Evolutionary conservation across 2,329 filamentous ascomycete genomes (phyloP).

Genomic region (Penicillium sp.): DNA sequence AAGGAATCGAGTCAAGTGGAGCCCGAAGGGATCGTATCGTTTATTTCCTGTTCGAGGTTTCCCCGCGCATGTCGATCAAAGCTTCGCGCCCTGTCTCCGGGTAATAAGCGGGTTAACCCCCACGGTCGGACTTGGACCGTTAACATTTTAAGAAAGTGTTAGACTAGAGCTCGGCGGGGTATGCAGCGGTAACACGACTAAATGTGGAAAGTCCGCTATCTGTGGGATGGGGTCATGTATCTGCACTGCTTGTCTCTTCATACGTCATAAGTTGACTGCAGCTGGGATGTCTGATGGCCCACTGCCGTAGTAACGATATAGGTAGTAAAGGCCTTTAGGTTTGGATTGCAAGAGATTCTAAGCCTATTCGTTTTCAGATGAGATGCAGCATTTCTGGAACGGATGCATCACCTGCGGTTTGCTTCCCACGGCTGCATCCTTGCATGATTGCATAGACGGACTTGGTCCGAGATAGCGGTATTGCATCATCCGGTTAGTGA

Average conservation of each 20-base stretch:
- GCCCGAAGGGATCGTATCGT: conserved; percentile 2
- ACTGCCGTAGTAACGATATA: no score
- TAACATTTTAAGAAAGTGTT: not conserved
- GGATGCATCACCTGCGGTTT: not conserved
- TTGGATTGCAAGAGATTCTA: not conserved
- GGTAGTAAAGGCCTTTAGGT: no score
- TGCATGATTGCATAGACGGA: not conserved
- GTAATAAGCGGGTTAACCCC: conserved; percentile 2
- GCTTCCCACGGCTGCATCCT: not conserved
- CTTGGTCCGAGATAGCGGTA: not conserved
- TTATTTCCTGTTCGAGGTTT: conserved; percentile 3
- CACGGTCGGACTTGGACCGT: not conserved
- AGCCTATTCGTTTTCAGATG: not conserved
- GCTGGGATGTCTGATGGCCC: not conserved
- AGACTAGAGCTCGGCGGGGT: not conserved
- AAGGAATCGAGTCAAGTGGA: conserved; percentile 3
- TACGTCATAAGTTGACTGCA: not conserved
- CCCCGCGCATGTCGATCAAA: conserved; percentile 13
- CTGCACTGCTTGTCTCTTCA: not conserved
- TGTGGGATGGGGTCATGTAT: not conserved
- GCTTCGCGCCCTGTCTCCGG: conserved; percentile 3
- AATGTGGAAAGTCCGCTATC: not conserved
- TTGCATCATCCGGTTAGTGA: not conserved
- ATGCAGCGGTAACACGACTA: not conserved
- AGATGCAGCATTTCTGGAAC: not conserved